Base-by-base conservation (phyloP, 495 filamentous ascomycete species). In the Hypoxylon intermedium region DNA sequence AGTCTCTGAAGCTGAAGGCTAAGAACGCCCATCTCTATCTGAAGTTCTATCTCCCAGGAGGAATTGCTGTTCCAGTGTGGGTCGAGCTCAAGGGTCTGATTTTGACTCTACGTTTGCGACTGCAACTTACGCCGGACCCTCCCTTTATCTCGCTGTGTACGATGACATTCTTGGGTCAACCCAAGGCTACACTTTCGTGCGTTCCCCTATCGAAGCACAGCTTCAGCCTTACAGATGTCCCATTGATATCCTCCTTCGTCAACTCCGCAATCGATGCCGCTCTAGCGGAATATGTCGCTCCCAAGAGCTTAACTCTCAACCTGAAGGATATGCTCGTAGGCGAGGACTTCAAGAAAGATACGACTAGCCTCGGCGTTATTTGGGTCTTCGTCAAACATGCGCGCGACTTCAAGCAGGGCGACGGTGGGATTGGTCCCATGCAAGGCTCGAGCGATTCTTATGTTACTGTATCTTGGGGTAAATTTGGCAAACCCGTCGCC, bases 281-380 rank as follows among this genome's bases (percentile, higher is more conserved):
- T 1, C 76, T 88, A 40, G 82, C 84, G 1, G 83, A 88, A 58
- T 91, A 89, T 57, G 88, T 90, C 4, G 88, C 88, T 1, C 88
- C 88, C 1, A 89, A 89, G 70, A 87, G 84, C 30, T 75, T 89
- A 41, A 89, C 87, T 0, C 72, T 91, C 3, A 84, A 90, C 65
- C 71, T 91, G 15, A 87, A 89, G 66, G 85, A 87, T 53, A 89
- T 91, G 83, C 73, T 91, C 0, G 77, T 88, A 1, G 88, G 88
- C 18, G 87, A 89, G 43, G 88, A 90, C 58, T 89, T 87, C 71
- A 91, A 90, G 70, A 89, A 88, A 68, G 86, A 90, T 58, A 87
- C 87, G 2, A 66, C 72, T 28, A 76, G 83, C 9, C 77, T 85
- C 15, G 88, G 88, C n/a, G 82, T 89, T 0, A 48, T 91, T 1